Evolutionary conservation across 2,329 filamentous ascomycete genomes (phyloP), one percentile per base, ranked within the genome.

Genomic region (Colletotrichum falcatum): DNA sequence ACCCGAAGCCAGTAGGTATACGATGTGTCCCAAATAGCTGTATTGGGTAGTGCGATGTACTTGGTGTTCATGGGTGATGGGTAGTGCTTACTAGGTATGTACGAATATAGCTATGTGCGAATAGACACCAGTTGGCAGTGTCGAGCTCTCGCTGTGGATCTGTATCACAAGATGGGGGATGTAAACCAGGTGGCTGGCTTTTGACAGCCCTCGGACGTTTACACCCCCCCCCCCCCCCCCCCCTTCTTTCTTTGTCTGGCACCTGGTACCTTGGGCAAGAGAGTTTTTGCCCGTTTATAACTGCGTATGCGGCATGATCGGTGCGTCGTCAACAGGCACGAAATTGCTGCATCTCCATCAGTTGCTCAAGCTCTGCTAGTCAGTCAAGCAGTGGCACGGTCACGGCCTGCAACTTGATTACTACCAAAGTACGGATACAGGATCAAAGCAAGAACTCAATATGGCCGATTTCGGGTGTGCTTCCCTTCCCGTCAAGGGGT

Each of bases 401-500:
- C 44, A 23, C 11, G 44, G n/a, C 8, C 8, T n/a, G 20, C n/a
- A 46, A 9, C 44, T 23, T 11, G 20, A 20, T n/a, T n/a, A 23
- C 44, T 42, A 6, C 39, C 39, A 18, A 44, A 8, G 18, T 42
- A 42, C 37, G 18, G 14, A n/a, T 12, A 20, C 35, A 54, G 44
- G n/a, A 23, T 3, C 23, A 2, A 63, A 20, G 11, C 33, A 63
- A 63, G 30, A 44, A 42, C 30, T 20, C 42, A 61, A 26, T 23
- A 23, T 49, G 42, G 18, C 30, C 23, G 35, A 35, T 59, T 60
- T 33, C 46, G 61, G 30, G 55, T 55, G 39, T 23, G 58, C 33
- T 23, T 49, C 11, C 35, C 35, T 12, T 35, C 53, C 53, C 48
- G 61, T 28, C 55, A 61, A 55, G 66, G 61, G 7, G 35, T 37